Percentiles rank a stretch among this genome's conserved stretches.
Conservation (phyloP, 495 filamentous ascomycete genomes). For the Rusavskia elegans region DNA sequence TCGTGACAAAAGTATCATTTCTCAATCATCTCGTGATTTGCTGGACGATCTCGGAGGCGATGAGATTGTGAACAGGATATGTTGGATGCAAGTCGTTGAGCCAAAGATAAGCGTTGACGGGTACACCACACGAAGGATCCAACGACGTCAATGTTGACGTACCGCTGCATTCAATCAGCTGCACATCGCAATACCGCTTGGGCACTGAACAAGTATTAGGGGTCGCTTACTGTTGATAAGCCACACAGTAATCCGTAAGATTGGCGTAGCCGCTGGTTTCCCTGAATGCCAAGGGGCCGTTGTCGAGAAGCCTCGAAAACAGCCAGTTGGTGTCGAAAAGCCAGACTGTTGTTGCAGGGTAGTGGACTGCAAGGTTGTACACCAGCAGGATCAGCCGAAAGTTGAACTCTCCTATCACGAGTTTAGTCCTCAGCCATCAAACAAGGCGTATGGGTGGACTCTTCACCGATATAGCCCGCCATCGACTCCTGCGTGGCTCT, state of each 20-base stretch:
- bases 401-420: constrained; percentile 3
- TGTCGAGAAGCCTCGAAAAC: constrained; percentile 38
- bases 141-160: constrained; percentile 33
- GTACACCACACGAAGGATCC: constrained; percentile 29
- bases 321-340: constrained; percentile 29
- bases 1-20: too few relatives aligned
- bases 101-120: constrained; percentile 49
- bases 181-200: neutral
- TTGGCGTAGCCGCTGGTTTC: constrained; percentile 33
- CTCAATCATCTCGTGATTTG: constrained; percentile 1
- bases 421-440: neutral
- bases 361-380: constrained; percentile 4
- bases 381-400: constrained; percentile 10
- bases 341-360: constrained; percentile 12
- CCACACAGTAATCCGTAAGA: constrained; percentile 34
- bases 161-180: constrained; percentile 22
- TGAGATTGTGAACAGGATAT: constrained; percentile 38
- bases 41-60: constrained; percentile 33
- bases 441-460: neutral
- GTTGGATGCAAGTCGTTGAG: constrained; percentile 46
- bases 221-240: constrained; percentile 35
- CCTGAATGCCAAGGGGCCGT: constrained; percentile 26
- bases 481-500: neutral
- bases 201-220: neutral
- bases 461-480: constrained; percentile 9